Evolutionary conservation across 1,284 basidiomycete species (phyloP), one percentile per base, ranked within the genome.

Genomic region (Rhodotorula sp.): DNA sequence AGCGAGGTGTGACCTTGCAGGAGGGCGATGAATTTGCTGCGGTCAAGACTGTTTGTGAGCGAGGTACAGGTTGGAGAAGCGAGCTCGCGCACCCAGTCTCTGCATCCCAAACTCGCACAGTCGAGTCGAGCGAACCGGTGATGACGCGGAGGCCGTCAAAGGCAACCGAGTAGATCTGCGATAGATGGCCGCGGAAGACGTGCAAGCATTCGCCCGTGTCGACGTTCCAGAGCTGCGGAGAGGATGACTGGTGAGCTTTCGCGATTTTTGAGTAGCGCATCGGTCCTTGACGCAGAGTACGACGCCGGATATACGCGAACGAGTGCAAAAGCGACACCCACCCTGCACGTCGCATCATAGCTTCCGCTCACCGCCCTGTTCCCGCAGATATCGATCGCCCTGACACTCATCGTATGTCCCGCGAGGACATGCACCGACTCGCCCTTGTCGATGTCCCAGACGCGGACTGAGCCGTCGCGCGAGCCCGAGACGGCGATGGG

Each of bases 1-100:
- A 98, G 88, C 4, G 92, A 90, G 0, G 93, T 94, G 80, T 98
- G 95, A 3, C 92, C 94, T 80, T 94, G 91, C 0, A 98, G 85
- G 17, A 95, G 84, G 7, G 93, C 92, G 10, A 91, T 80, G 77
- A 92, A 93, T 73, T 89, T 84, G 29, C 91, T 92, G 74, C 6
- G 46, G 6, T 15, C 17, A 47, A 6, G 74, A 36, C 61, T 27
- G 46, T 24, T 10, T 39, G 2, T 11, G 34, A 34, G 58, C 27
- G 15, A 48, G 54, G 0, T 2, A 1, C 0, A 7, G 8, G 24
- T 32, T 29, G 39, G 39, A 59, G 30, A 44, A 39, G n/a, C 39
- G 53, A 46, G 51, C 8, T 7, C 24, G 78, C 84, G 70, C 77
- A 92, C 90, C 92, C 93, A 49, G 88, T 87, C 7, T 83, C 81